These are phyloP conservation scores for Echinosophora koreensis DNA, from an alignment of 306 rosid genomes.

Conservation along the genomic window DNA sequence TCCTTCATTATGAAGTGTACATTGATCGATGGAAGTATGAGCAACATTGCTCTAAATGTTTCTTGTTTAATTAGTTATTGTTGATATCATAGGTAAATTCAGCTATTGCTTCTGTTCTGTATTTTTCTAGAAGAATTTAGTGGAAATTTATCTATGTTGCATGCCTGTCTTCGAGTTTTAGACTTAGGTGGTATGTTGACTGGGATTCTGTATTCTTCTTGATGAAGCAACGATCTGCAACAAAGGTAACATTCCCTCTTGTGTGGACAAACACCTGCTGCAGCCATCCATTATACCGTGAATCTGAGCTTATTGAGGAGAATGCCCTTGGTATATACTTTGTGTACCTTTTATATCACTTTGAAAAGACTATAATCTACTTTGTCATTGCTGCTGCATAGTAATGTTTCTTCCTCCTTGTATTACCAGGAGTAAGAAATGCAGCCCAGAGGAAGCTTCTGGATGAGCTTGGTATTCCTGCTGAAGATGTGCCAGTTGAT, in stretches of 20 bases:
- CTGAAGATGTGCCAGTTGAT: conserved; percentile 94
- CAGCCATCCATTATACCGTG: conserved; percentile 97
- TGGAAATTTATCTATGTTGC: conserved; percentile 19
- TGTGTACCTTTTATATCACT: neutral
- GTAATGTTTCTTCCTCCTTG: conserved; percentile 13
- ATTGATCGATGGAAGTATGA: conserved; percentile 28
- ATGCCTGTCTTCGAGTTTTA: conserved; percentile 31
- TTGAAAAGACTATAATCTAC: conserved; percentile 29
- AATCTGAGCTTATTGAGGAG: conserved; percentile 91
- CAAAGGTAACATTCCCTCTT: conserved; percentile 97
- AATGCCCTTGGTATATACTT: conserved; percentile 70
- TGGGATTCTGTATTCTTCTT: conserved; percentile 41
- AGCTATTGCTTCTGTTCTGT: neutral
- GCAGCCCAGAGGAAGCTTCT: conserved; percentile 99
- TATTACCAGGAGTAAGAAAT: conserved; percentile 81
- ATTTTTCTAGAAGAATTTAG: neutral
- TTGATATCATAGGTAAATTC: conserved; percentile 9
- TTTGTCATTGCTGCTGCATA: conserved; percentile 7
- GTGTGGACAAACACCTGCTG: conserved; percentile 99
- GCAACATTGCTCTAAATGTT: conserved; percentile 35
- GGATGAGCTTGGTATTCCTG: conserved; percentile 92
- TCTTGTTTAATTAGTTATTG: conserved; percentile 21
- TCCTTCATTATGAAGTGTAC: conserved; percentile 1
- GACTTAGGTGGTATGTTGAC: conserved; percentile 16
- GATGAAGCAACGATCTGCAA: conserved; percentile 93